Evolutionary conservation across 192 early-diverging fungal genomes (phyloP), one percentile per base, ranked within the genome.

Genomic region (Dispira simplex): DNA sequence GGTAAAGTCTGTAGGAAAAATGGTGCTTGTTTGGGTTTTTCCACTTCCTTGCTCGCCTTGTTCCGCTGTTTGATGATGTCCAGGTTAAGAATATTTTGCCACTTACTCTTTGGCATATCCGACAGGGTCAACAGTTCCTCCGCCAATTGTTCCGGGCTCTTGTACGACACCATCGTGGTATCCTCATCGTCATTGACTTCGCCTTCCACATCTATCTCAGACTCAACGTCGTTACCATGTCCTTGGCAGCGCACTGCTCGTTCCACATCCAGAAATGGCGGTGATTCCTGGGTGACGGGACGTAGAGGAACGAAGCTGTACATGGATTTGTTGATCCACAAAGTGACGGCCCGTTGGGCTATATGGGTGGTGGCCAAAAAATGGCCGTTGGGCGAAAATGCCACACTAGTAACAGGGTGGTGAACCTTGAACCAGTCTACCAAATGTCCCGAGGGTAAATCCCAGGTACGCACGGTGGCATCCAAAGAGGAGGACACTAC

Each of bases 11-110:
- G 85, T 67, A 98, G 72, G 75, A 98, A 97, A 80, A 98, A 98
- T 25, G 94, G 92, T 18, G 92, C 90, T 48, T 83, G 82, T 67
- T 95, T 92, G 20, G 91, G 89, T 13, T 80, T 78, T 68, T 92
- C 90, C n/a, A 90, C 87, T n/a, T 89, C 79, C 69, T 89, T 85
- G 53, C 77, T 83, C 18, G 95, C 89, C 68, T 88, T 87, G 76
- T 93, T 98, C 63, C 95, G 88, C 68, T 89, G 80, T 78, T 95
- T 94, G 75, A 95, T 92, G 1, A 83, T 82, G 8, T 96, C 90
- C 67, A 97, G 69, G 69, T 84, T 91, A 58, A 97, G 72, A 56
- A 98, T 72, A 45, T 83, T 92, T 69, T 96, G 93, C 90, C 95
- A 95, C 71, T 88, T 83, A 48, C 89, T 83, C 67, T 84, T 82